Evolutionary conservation across 2,329 filamentous ascomycete species (phyloP), one percentile per base, ranked within the genome.

Genomic region (Podosphaera fusca): DNA sequence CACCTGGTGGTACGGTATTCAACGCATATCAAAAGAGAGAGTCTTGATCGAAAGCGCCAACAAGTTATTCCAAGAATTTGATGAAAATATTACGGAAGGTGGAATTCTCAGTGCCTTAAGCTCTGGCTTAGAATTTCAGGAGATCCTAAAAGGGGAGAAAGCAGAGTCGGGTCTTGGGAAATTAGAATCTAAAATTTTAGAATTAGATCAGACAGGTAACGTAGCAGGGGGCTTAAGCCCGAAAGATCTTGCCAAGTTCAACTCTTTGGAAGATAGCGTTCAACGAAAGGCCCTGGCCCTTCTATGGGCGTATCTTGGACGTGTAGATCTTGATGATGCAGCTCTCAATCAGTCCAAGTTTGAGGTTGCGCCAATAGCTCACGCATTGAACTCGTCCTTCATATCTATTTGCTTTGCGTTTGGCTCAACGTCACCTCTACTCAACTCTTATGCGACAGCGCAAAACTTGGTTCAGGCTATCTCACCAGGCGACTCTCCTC

Each of bases 1-100:
- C 53, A 88, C 85, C 59, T 98, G 92, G 92, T 98, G 92, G 92
- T 98, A 98, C 68, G 92, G 94, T 59, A 94, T 87, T 38, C 90
- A 95, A 70, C 80, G 83, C 64, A 80, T 86, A 70, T 96, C 92
- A 42, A 94, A 90, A 72, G 94, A 98, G 70, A 87, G 87, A 63
- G 85, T 96, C 33, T 75, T 95, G 57, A 84, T 95, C 68, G 87
- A 92, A 67, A 95, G 86, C 70, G 89, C 94, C 63, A 94, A 94
- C 69, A 89, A 87, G 62, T 78, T 98, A 58, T 96, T 98, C 77
- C 84, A 82, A 64, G 87, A 95, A 67, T 98, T 94, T 71, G 81
- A 86, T 61, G 89, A 95, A 57, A 79, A 81, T 61, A 84, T 92
- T 61, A 81, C 87, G 60, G 83, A 87, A 64, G 84, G 84, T 49